Evolutionary conservation across 2,329 filamentous ascomycete species (phyloP).

Genomic region (Dactylella cylindrospora): DNA sequence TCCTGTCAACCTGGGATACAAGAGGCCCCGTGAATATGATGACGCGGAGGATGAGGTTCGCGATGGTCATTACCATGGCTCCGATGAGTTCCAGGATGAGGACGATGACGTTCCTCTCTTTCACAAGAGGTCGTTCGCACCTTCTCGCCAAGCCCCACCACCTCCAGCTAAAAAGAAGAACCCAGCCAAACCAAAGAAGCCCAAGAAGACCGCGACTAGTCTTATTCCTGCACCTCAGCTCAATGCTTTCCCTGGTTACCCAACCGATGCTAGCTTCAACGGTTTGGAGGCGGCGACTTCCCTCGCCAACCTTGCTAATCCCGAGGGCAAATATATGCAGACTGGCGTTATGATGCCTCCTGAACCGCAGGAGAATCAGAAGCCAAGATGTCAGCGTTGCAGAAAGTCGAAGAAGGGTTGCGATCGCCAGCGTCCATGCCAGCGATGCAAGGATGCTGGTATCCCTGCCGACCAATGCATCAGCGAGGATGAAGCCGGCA

Average conservation of each 20-base stretch:
- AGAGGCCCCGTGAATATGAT: conserved; percentile 64
- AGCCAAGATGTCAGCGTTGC: conserved; percentile 95
- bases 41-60: conserved; percentile 58
- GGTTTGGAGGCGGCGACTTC: conserved; percentile 40
- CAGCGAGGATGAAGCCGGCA: conserved; percentile 96
- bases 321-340: conserved; percentile 36
- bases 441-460: conserved; percentile 91
- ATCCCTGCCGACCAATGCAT: conserved; percentile 91
- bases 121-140: conserved; percentile 53
- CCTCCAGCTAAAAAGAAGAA: conserved; percentile 45
- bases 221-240: conserved; percentile 42
- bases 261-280: conserved; percentile 38
- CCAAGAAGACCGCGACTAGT: conserved; percentile 53
- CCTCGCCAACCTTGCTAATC: conserved; percentile 38
- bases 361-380: conserved; percentile 63
- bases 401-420: conserved; percentile 99
- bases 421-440: conserved; percentile 91
- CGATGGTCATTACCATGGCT: conserved; percentile 50
- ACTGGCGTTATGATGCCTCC: conserved; percentile 39
- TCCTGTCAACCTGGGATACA: conserved; percentile 59
- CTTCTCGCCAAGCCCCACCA: conserved; percentile 53
- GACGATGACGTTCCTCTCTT: conserved; percentile 58
- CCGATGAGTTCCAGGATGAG: conserved; percentile 50
- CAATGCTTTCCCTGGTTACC: conserved; percentile 41
- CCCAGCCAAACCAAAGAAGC: conserved; percentile 56